Evolutionary conservation across 306 rosid species (phyloP).

Genomic region (Prunus mongolica): DNA sequence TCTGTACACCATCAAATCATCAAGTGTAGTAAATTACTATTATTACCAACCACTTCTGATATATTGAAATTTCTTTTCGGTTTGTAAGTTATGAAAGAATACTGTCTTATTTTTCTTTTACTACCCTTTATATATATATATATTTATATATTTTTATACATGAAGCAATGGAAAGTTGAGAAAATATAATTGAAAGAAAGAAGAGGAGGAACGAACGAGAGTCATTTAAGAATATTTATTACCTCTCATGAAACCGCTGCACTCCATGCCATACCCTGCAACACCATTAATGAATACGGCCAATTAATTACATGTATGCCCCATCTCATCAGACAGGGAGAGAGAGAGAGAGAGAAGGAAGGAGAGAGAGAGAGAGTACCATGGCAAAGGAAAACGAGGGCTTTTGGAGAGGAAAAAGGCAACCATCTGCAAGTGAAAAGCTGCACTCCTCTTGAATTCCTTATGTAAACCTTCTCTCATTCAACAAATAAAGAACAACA

Average conservation of each 20-base stretch:
- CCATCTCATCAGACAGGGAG: background rate
- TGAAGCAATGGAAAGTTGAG: background rate
- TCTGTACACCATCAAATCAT: background rate
- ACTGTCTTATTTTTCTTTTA: too few relatives aligned
- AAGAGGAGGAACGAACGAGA: background rate
- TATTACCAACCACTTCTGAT: too few relatives aligned
- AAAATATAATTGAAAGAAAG: background rate
- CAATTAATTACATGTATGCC: background rate
- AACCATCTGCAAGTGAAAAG: constrained; percentile 85
- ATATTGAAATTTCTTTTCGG: background rate
- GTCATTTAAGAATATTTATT: constrained; percentile 34
- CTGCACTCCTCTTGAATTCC: constrained; percentile 62
- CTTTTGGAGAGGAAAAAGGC: constrained; percentile 63
- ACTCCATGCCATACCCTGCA: constrained; percentile 96
- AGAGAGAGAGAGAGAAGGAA: background rate
- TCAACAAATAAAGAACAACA: background rate
- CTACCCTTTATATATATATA: too few relatives aligned
- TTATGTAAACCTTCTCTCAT: constrained; percentile 46
- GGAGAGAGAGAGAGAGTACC: constrained; percentile 32
- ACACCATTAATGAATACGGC: constrained; percentile 19
- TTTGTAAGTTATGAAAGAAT: background rate
- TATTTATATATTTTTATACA: background rate
- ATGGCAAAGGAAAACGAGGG: constrained; percentile 82
- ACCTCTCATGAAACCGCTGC: constrained; percentile 96
- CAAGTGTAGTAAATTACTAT: too few relatives aligned